Percentiles rank a stretch among this genome's conserved stretches.
Evolutionary conservation across 2,329 filamentous ascomycete genomes (phyloP).

Genomic region (Canariomyces notabilis): DNA sequence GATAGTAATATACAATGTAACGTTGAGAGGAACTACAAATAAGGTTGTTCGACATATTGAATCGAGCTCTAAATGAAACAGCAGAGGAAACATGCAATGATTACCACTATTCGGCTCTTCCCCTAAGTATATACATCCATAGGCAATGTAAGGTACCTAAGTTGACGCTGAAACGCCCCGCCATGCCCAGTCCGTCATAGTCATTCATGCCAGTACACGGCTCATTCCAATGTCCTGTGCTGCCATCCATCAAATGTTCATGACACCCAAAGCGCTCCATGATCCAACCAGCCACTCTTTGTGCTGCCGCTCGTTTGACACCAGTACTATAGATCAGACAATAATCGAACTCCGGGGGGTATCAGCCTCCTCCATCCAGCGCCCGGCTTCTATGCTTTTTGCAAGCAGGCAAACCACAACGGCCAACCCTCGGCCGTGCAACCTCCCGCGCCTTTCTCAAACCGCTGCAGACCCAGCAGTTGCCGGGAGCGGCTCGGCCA

Average conservation of each 20-base stretch:
- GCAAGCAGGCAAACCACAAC: not conserved
- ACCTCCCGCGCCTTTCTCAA: not conserved
- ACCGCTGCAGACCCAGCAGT: conserved; percentile 7
- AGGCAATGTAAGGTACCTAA: too few relatives aligned
- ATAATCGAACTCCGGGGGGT: not conserved
- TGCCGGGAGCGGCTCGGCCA: conserved; percentile 8
- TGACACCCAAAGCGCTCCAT: not conserved
- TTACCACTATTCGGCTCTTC: too few relatives aligned
- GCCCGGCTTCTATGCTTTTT: not conserved
- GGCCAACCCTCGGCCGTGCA: not conserved
- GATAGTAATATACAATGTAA: too few relatives aligned
- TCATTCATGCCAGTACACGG: not conserved
- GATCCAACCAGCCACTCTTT: not conserved
- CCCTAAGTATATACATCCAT: too few relatives aligned
- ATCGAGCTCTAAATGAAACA: too few relatives aligned
- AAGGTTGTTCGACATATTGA: too few relatives aligned
- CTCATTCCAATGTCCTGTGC: not conserved
- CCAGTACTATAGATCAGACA: conserved; percentile 1
- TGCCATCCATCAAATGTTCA: not conserved
- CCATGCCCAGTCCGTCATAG: conserved; percentile 1
- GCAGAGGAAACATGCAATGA: too few relatives aligned
- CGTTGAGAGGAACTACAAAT: too few relatives aligned
- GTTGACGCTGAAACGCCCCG: conserved; percentile 11
- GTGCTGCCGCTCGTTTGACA: not conserved
- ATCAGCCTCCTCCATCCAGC: not conserved